These are phyloP conservation scores for Solanum commersonii DNA, from an alignment of 257 asterid genomes.

Conservation along the genomic window DNA sequence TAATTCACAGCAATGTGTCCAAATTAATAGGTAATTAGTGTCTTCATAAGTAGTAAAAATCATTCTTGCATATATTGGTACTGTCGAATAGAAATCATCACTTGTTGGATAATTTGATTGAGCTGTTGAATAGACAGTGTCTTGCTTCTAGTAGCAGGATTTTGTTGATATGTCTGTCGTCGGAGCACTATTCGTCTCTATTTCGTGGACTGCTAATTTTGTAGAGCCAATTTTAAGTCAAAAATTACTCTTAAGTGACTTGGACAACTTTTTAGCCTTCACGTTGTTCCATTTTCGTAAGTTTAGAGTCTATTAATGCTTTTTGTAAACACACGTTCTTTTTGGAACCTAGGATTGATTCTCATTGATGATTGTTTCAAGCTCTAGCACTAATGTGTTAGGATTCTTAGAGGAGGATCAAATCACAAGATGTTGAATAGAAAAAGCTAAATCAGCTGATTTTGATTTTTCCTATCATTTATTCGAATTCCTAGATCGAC, in stretches of 20 bases:
- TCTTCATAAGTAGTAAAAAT: background rate
- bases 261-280: background rate
- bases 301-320: too few relatives aligned
- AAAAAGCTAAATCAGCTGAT: background rate
- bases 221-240: background rate
- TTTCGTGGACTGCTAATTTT: background rate
- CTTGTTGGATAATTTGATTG: background rate
- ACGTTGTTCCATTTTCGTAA: too few relatives aligned
- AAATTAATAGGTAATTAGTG: too few relatives aligned
- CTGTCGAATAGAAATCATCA: background rate
- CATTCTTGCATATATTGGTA: background rate
- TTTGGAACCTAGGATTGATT: background rate
- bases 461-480: too few relatives aligned
- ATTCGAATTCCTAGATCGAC: too few relatives aligned
- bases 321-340: background rate
- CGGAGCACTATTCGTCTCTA: background rate
- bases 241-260: background rate
- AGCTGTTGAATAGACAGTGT: background rate
- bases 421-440: background rate
- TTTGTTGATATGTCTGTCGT: background rate
- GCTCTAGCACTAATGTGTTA: background rate
- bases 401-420: background rate
- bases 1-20: fast-evolving
- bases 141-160: background rate
- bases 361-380: background rate